Evolutionary conservation across 441 rosid species (phyloP).

Genomic region (Croton laevigatus): DNA sequence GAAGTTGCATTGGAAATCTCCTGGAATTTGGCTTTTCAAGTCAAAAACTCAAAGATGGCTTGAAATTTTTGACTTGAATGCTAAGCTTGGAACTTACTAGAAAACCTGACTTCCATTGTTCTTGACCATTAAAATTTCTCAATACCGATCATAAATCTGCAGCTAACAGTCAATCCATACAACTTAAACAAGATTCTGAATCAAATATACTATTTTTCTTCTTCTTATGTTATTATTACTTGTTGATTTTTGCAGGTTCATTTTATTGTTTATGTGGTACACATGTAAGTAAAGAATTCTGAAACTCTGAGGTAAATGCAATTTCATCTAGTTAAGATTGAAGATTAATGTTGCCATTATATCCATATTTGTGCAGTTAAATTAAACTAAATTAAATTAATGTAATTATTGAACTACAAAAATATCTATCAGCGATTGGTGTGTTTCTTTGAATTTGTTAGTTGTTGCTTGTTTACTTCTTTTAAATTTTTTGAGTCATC

Average conservation of each 20-base stretch:
- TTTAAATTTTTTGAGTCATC: not conserved
- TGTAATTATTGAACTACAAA: not conserved
- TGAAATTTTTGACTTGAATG: not conserved
- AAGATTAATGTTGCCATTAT: not conserved
- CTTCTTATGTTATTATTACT: not conserved
- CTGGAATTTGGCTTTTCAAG: conserved; percentile 4
- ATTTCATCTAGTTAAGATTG: not conserved
- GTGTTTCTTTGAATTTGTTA: not conserved
- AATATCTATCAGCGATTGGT: not conserved
- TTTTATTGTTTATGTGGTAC: not conserved
- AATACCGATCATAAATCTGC: not conserved
- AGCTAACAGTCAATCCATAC: not conserved
- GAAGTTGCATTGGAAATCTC: not conserved
- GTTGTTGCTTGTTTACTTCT: not conserved
- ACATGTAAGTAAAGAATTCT: not conserved
- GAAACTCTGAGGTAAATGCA: not conserved
- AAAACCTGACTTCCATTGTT: not conserved
- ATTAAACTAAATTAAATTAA: not conserved
- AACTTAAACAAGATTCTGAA: no score
- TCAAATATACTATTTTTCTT: no score
- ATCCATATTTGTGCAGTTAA: not conserved
- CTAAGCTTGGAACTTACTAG: not conserved
- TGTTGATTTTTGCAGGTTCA: not conserved
- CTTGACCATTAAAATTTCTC: not conserved
- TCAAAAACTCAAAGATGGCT: not conserved